Percentiles rank a stretch among this genome's conserved stretches.
Evolutionary conservation across 352 stramenopile genomes (phyloP).

Genomic region (Phytophthora tubulina): DNA sequence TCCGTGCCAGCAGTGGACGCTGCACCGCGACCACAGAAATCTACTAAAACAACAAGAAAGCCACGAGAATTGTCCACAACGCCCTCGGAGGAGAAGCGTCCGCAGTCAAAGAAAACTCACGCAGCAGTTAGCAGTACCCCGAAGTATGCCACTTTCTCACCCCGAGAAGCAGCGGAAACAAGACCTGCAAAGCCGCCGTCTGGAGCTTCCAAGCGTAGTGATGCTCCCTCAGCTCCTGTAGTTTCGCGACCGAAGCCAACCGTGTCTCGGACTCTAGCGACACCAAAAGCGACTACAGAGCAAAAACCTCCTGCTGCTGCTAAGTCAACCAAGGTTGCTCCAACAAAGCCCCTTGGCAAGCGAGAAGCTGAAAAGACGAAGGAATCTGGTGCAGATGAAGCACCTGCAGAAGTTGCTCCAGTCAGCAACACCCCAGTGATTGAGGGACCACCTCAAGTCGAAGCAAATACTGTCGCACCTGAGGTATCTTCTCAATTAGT

Average conservation of each 20-base stretch:
- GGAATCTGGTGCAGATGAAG: background rate
- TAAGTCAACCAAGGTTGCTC: constrained; percentile 23
- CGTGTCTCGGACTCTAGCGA: constrained; percentile 10
- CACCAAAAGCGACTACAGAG: constrained; percentile 15
- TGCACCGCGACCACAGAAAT: constrained; percentile 10
- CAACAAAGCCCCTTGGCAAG: constrained; percentile 10
- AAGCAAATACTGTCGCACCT: background rate
- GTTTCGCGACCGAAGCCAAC: constrained; percentile 24
- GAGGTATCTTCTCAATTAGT: background rate
- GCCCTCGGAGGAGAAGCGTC: constrained; percentile 16
- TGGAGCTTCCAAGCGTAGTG: constrained; percentile 16
- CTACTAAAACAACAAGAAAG: constrained; percentile 21
- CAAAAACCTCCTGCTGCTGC: constrained; percentile 19
- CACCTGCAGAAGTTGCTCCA: background rate
- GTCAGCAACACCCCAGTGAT: background rate
- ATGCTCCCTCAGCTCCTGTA: constrained; percentile 8
- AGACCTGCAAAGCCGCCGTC: constrained; percentile 26
- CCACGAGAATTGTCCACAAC: constrained; percentile 9
- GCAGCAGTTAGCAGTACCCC: constrained; percentile 14
- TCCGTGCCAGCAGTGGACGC: constrained; percentile 11
- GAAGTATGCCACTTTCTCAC: constrained; percentile 18
- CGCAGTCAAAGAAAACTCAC: constrained; percentile 27
- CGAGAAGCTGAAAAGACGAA: constrained; percentile 3
- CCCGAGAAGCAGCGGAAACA: constrained; percentile 19
- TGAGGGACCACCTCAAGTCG: constrained; percentile 3